Conservation (phyloP, 345 rosid species). For the Lepidium aucheri region DNA sequence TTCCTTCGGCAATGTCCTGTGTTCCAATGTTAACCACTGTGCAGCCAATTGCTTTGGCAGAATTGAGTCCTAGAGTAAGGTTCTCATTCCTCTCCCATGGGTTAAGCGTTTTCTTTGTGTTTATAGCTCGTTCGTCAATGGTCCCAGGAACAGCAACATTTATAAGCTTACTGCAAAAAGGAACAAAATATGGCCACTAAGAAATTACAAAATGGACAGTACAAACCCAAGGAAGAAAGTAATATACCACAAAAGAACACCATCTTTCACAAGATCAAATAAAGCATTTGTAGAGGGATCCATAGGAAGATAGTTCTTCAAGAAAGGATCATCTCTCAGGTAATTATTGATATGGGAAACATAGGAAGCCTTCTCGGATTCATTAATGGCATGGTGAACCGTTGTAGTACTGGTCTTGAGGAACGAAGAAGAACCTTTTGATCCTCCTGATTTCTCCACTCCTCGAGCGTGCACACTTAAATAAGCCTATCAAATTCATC, state of each 20-base stretch:
- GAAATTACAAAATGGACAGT: not conserved
- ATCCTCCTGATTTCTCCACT: constrained; percentile 40
- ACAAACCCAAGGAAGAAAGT: not conserved
- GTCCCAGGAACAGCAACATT: constrained; percentile 97
- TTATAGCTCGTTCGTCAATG: constrained; percentile 96
- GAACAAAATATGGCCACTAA: constrained; percentile 13
- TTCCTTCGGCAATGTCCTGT: constrained; percentile 87
- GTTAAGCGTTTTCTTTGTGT: constrained; percentile 68
- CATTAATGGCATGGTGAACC: constrained; percentile 77
- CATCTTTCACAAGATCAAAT: constrained; percentile 81
- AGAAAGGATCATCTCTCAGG: constrained; percentile 80
- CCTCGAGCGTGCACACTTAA: constrained; percentile 65
- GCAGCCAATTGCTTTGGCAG: constrained; percentile 98
- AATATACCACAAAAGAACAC: constrained; percentile 88
- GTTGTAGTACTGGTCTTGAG: constrained; percentile 84
- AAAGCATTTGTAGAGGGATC: constrained; percentile 72
- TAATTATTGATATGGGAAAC: constrained; percentile 75
- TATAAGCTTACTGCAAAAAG: constrained; percentile 79
- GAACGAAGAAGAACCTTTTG: constrained; percentile 57
- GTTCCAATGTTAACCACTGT: constrained; percentile 96
- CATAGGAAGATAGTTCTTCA: constrained; percentile 71
- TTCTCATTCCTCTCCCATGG: constrained; percentile 99
- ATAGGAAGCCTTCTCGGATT: constrained; percentile 87
- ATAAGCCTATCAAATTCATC: constrained; percentile 40
- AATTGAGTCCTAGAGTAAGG: constrained; percentile 93